Conservation (phyloP, 2,329 filamentous ascomycete species). For the Aureobasidium leucospermi region DNA sequence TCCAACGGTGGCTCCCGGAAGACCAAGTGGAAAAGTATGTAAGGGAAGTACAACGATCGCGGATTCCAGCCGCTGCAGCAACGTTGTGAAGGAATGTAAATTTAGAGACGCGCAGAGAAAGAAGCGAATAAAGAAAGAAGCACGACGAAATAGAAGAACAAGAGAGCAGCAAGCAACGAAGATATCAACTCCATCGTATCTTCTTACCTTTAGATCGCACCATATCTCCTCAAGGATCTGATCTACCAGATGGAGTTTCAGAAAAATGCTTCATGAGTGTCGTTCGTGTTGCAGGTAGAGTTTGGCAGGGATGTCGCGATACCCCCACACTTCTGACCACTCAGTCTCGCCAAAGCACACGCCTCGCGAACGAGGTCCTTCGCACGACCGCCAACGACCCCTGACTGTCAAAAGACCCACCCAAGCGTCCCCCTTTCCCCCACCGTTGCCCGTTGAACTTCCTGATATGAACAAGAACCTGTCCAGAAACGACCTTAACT, state of each 20-base stretch:
- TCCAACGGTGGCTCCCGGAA: slow-evolving; percentile 14
- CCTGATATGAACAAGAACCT: slow-evolving; percentile 10
- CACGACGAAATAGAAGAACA: neutral
- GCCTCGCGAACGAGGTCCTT: slow-evolving; percentile 8
- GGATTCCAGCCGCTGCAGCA: slow-evolving; percentile 14
- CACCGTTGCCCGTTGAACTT: slow-evolving; percentile 2
- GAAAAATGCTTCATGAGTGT: neutral
- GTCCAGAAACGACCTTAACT: slow-evolving; percentile 1
- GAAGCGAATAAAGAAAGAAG: neutral
- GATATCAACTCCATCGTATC: neutral
- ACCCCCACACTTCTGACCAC: neutral
- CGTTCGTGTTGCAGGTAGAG: slow-evolving; percentile 1
- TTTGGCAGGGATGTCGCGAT: slow-evolving; percentile 7
- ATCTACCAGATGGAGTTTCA: slow-evolving; percentile 10
- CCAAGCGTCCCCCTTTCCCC: slow-evolving; percentile 6
- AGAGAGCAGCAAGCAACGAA: neutral
- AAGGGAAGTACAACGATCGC: slow-evolving; percentile 9
- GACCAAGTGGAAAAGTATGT: slow-evolving; percentile 10
- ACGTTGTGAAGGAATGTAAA: slow-evolving; percentile 15
- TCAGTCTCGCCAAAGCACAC: slow-evolving; percentile 6
- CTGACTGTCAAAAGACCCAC: slow-evolving; percentile 11
- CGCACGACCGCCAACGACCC: neutral
- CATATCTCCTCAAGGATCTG: neutral
- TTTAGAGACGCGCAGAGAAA: slow-evolving; percentile 11
- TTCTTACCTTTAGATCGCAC: neutral